phyloP scores from a whole-genome alignment of 2,329 filamentous ascomycete species.

The Microdochium bolleyi region DNA sequence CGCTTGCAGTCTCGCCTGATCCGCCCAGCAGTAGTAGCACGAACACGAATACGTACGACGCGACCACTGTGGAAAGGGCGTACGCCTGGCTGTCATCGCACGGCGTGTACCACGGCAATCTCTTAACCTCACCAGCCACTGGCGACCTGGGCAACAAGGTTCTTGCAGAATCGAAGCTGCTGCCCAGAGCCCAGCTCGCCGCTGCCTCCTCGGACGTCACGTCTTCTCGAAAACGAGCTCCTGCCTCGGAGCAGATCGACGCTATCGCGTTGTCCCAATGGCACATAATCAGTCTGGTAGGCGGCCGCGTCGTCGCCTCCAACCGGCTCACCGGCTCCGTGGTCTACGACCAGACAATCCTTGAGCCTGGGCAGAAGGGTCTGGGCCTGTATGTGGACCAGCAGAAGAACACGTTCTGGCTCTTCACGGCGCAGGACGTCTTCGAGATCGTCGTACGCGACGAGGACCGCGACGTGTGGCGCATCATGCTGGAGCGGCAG shows the following conservation, averaged over 20 bases:
- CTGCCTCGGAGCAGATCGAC: conserved; percentile 64
- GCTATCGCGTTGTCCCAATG: conserved; percentile 86
- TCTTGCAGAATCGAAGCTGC: conserved; percentile 70
- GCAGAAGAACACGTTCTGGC: conserved; percentile 96
- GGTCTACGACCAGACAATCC: conserved; percentile 80
- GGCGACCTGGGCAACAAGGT: conserved; percentile 64
- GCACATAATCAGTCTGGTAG: conserved; percentile 80
- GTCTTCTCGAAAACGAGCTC: conserved; percentile 49
- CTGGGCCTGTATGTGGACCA: conserved; percentile 83
- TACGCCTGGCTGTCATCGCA: conserved; percentile 90
- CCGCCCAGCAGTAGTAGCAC: conserved; percentile 32
- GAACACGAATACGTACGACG: conserved; percentile 44
- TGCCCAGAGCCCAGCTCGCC: conserved; percentile 63
- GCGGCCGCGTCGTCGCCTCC: conserved; percentile 73
- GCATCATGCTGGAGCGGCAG: conserved; percentile 78
- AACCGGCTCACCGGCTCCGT: conserved; percentile 81
- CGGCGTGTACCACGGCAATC: conserved; percentile 79
- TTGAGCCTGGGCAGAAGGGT: conserved; percentile 70
- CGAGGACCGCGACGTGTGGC: conserved; percentile 90
- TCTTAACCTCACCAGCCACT: conserved; percentile 54
- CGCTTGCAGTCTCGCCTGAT: conserved; percentile 71
- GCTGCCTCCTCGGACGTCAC: conserved; percentile 51
- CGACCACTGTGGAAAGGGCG: conserved; percentile 55
- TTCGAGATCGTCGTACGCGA: conserved; percentile 89
- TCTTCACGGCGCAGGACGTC: conserved; percentile 85